Percentiles rank a stretch among this genome's conserved stretches.
These are phyloP conservation scores for Cryphonectria parasitica DNA, from an alignment of 2,329 filamentous ascomycete species.

Conservation along the genomic window DNA sequence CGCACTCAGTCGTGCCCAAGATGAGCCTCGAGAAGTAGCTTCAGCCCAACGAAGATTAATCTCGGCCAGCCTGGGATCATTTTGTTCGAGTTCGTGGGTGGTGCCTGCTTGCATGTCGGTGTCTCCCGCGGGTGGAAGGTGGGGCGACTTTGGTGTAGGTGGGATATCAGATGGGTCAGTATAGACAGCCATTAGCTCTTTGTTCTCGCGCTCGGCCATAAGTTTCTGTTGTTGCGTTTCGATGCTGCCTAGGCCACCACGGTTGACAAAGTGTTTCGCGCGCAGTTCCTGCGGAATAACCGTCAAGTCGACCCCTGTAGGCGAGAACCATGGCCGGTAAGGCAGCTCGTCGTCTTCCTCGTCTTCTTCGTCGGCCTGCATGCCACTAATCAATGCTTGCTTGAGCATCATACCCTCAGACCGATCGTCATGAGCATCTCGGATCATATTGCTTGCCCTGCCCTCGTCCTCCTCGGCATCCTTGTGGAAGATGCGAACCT, in stretches of 20 bases:
- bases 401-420: conserved; percentile 73
- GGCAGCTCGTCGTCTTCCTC: conserved; percentile 57
- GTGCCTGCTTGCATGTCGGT: conserved; percentile 18
- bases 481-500: conserved; percentile 72
- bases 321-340: conserved; percentile 57
- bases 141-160: conserved; percentile 58
- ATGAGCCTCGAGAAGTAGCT: conserved; percentile 46
- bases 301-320: conserved; percentile 51
- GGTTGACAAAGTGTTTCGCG: conserved; percentile 55
- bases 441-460: conserved; percentile 68
- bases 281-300: conserved; percentile 50
- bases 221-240: conserved; percentile 59
- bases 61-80: conserved; percentile 50
- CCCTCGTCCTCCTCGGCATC: conserved; percentile 73
- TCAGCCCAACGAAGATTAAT: conserved; percentile 55
- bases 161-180: conserved; percentile 58
- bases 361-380: conserved; percentile 49
- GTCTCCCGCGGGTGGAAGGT: conserved; percentile 26
- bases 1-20: conserved; percentile 48
- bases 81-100: conserved; percentile 27
- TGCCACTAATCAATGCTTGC: conserved; percentile 47
- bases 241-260: conserved; percentile 56
- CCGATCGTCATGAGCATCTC: conserved; percentile 73
- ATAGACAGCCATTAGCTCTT: conserved; percentile 66
- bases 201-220: conserved; percentile 61